Conservation (phyloP, 495 filamentous ascomycete genomes). For the Filosporella fistucella region DNA sequence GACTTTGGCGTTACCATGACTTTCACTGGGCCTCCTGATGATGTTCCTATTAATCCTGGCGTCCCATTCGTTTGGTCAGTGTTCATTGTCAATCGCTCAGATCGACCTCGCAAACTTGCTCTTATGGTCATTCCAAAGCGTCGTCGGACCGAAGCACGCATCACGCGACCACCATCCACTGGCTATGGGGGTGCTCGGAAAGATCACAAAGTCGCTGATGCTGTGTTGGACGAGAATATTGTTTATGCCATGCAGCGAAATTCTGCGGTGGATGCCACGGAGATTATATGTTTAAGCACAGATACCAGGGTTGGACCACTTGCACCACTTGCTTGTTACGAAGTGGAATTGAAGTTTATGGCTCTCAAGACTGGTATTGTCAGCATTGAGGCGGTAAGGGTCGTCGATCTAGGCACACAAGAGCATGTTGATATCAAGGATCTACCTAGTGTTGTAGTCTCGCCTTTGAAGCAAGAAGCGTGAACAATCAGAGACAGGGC, state of each 20-base stretch:
- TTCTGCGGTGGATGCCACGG: slow-evolving; percentile 63
- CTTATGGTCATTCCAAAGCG: slow-evolving; percentile 75
- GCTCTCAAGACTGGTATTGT: slow-evolving; percentile 72
- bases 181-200: slow-evolving; percentile 28
- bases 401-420: slow-evolving; percentile 76
- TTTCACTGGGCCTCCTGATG: slow-evolving; percentile 54
- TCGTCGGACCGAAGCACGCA: slow-evolving; percentile 62
- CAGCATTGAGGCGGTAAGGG: slow-evolving; percentile 71
- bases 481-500: too few species aligned
- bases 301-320: slow-evolving; percentile 80
- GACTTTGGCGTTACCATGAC: slow-evolving; percentile 75
- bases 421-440: slow-evolving; percentile 81
- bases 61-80: slow-evolving; percentile 81
- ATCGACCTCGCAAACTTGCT: slow-evolving; percentile 65
- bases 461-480: background rate
- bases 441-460: slow-evolving; percentile 67
- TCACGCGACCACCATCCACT: slow-evolving; percentile 47
- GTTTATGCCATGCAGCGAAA: slow-evolving; percentile 79
- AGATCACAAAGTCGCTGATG: slow-evolving; percentile 53
- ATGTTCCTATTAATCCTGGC: slow-evolving; percentile 55
- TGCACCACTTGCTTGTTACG: slow-evolving; percentile 72
- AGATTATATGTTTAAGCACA: slow-evolving; percentile 76
- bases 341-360: slow-evolving; percentile 74
- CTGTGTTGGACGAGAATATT: slow-evolving; percentile 79
- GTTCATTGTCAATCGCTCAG: slow-evolving; percentile 77